A percentile compares a stretch with the other conserved stretches of the same genome.
phyloP scores from a whole-genome alignment of 2,329 filamentous ascomycete genomes.

The Pestalotiopsis sp. region DNA sequence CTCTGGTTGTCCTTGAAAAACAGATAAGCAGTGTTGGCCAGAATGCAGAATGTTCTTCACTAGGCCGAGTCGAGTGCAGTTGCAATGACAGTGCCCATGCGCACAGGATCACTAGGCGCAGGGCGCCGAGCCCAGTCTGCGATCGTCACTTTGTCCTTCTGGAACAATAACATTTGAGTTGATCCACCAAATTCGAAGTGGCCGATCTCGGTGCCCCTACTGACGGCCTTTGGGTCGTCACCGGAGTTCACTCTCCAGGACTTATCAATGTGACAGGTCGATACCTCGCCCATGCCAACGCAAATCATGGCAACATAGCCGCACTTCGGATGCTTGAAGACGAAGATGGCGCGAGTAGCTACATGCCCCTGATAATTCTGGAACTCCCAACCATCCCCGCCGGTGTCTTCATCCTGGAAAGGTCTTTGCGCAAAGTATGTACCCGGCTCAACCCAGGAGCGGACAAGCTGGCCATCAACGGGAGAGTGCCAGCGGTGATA shows the following conservation, averaged over 20 bases:
- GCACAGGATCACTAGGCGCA: not conserved
- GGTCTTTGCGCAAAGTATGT: not conserved
- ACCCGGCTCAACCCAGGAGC: not conserved
- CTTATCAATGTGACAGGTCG: not conserved
- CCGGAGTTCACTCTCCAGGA: not conserved
- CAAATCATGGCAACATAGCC: not conserved
- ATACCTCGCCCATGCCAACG: not conserved
- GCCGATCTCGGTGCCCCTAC: not conserved
- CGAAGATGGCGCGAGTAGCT: not conserved
- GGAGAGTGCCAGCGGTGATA: not conserved
- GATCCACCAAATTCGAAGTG: not conserved
- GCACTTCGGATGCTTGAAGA: not conserved
- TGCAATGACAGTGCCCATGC: not conserved
- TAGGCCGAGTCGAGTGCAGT: not conserved
- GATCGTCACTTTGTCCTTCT: not conserved
- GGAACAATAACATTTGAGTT: not conserved
- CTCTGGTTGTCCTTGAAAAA: no score
- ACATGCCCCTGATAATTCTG: not conserved
- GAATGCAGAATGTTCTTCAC: not conserved
- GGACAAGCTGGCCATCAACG: not conserved
- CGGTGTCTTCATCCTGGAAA: not conserved
- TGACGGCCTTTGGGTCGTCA: not conserved
- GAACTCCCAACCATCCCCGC: not conserved
- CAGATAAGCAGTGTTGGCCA: no score
- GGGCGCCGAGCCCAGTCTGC: not conserved